Percentiles rank a stretch among this genome's conserved stretches.
Evolutionary conservation across 768 basidiomycete genomes (phyloP).

Genomic region (Amanita jacksonii): DNA sequence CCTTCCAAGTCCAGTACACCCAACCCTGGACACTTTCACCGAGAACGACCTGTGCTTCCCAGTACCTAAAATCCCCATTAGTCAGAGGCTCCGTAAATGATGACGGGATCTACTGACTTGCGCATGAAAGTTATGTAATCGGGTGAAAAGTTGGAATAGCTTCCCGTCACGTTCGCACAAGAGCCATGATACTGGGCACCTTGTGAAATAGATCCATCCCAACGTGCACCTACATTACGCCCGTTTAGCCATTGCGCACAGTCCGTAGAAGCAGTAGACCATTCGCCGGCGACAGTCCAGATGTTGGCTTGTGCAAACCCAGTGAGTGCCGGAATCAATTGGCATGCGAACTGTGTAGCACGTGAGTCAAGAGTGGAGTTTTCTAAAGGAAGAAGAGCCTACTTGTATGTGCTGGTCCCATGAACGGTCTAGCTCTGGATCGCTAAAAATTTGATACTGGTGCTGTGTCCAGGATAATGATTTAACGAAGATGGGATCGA

Average conservation of each 20-base stretch:
- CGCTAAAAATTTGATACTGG: slow-evolving; percentile 67
- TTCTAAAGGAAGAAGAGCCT: slow-evolving; percentile 13
- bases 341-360: slow-evolving; percentile 41
- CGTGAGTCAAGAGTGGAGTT: background rate
- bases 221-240: slow-evolving; percentile 56
- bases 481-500: background rate
- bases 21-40: slow-evolving; percentile 67
- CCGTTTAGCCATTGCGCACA: slow-evolving; percentile 79
- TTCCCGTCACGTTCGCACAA: slow-evolving; percentile 57
- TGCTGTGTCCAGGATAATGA: slow-evolving; percentile 30
- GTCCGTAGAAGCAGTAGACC: slow-evolving; percentile 65
- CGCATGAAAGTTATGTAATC: slow-evolving; percentile 56
- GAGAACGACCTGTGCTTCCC: slow-evolving; percentile 70
- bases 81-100: background rate
- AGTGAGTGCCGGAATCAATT: slow-evolving; percentile 33
- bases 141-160: slow-evolving; percentile 43
- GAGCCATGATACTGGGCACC: slow-evolving; percentile 43
- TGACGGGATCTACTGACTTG: slow-evolving; percentile 28
- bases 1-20: slow-evolving; percentile 79
- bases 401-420: slow-evolving; percentile 49
- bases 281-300: slow-evolving; percentile 76
- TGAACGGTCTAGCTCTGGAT: slow-evolving; percentile 41
- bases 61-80: slow-evolving; percentile 37
- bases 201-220: slow-evolving; percentile 44
- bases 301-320: slow-evolving; percentile 43